A percentile compares a stretch with the other conserved stretches of the same genome.
phyloP scores from a whole-genome alignment of 2,329 filamentous ascomycete genomes.

The Podosphaera xanthii region DNA sequence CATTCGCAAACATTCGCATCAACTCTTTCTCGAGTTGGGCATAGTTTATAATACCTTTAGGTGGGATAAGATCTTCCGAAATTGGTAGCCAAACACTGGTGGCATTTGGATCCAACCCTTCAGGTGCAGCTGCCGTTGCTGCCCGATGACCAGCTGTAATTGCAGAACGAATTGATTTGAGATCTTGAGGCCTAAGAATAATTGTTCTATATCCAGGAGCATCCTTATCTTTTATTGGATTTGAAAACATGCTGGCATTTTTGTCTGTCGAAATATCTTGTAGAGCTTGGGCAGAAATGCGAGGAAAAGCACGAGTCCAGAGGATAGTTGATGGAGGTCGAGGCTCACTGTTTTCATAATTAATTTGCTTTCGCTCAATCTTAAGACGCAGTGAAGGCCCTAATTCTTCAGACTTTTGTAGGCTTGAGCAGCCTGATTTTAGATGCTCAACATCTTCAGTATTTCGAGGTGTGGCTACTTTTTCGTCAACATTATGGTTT shows the following conservation, averaged over 20 bases:
- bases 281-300: constrained; percentile 48
- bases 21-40: constrained; percentile 81
- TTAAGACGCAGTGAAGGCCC: constrained; percentile 17
- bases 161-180: constrained; percentile 54
- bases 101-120: constrained; percentile 31
- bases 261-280: constrained; percentile 59
- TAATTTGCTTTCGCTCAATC: constrained; percentile 33
- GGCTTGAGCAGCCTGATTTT: constrained; percentile 16
- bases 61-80: constrained; percentile 57
- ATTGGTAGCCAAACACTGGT: constrained; percentile 41
- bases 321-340: constrained; percentile 44
- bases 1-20: constrained; percentile 92
- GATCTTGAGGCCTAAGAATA: constrained; percentile 51
- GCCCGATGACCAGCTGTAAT: constrained; percentile 51
- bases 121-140: constrained; percentile 38
- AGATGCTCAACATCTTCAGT: constrained; percentile 31
- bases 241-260: constrained; percentile 58
- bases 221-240: constrained; percentile 49
- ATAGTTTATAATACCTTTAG: constrained; percentile 79
- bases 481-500: constrained; percentile 33
- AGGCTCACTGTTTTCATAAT: constrained; percentile 16
- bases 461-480: constrained; percentile 30
- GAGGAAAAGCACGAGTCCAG: constrained; percentile 53
- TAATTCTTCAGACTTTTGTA: not conserved
- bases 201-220: constrained; percentile 55